phyloP scores from a whole-genome alignment of 495 filamentous ascomycete genomes.

The Ascodesmis nigricans region DNA sequence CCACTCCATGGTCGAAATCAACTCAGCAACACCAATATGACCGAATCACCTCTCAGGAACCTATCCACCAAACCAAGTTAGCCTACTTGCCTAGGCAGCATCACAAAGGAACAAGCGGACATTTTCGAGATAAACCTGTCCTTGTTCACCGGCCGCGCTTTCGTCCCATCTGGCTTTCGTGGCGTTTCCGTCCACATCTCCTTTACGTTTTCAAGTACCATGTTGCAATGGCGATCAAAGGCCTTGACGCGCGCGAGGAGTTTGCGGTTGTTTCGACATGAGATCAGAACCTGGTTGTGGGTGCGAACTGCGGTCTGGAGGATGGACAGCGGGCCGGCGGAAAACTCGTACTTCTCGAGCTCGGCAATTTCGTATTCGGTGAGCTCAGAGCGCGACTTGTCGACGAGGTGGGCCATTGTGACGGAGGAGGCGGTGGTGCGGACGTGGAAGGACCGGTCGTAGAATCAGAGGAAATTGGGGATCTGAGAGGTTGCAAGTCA shows the following conservation, averaged over 20 bases:
- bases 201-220: constrained; percentile 95
- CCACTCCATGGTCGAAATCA: too few species aligned
- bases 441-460: too few species aligned
- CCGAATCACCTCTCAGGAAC: constrained; percentile 84
- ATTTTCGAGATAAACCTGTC: constrained; percentile 98
- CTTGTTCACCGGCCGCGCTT: constrained; percentile 85
- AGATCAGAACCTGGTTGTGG: constrained; percentile 76
- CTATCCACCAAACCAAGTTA: constrained; percentile 26
- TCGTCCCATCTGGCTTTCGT: constrained; percentile 47
- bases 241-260: constrained; percentile 61
- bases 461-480: too few species aligned
- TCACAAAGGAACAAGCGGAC: constrained; percentile 29
- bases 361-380: constrained; percentile 68
- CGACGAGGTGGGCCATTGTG: constrained; percentile 20
- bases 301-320: constrained; percentile 76
- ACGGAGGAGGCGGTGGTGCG: background rate
- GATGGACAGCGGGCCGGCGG: constrained; percentile 66
- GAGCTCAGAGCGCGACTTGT: constrained; percentile 20
- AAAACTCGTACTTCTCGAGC: constrained; percentile 80
- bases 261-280: constrained; percentile 74
- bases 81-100: constrained; percentile 6
- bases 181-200: constrained; percentile 99
- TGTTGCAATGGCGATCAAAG: constrained; percentile 89
- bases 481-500: too few species aligned
- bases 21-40: constrained; percentile 80